phyloP scores from a whole-genome alignment of 768 basidiomycete species.

The Phlegmacium glaucopus region DNA sequence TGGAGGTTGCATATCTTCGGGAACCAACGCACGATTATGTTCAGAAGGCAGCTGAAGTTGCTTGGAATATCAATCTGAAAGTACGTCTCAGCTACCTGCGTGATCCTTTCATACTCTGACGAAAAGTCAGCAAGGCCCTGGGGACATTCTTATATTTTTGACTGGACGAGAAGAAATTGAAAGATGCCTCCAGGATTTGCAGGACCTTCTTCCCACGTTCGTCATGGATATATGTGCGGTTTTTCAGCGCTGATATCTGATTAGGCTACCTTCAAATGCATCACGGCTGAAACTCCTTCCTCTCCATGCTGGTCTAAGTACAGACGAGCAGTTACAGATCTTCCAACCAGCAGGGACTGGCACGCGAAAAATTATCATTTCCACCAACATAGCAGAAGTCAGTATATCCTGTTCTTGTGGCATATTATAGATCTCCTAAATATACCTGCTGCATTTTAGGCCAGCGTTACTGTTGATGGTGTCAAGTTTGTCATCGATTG shows the following conservation, averaged over 20 bases:
- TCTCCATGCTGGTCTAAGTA: constrained; percentile 85
- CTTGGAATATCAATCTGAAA: constrained; percentile 79
- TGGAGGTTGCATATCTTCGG: constrained; percentile 85
- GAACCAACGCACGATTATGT: constrained; percentile 81
- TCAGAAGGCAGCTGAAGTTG: constrained; percentile 73
- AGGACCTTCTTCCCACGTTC: constrained; percentile 71
- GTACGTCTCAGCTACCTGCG: constrained; percentile 34
- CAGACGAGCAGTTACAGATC: constrained; percentile 82
- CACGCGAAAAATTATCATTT: constrained; percentile 83
- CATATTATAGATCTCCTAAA: background rate
- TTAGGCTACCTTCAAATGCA: constrained; percentile 51
- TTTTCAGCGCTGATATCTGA: background rate
- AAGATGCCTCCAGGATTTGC: constrained; percentile 72
- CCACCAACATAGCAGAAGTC: constrained; percentile 96
- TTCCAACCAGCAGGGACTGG: constrained; percentile 78
- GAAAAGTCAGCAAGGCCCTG: constrained; percentile 60
- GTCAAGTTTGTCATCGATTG: constrained; percentile 92
- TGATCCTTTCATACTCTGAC: constrained; percentile 1
- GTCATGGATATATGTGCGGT: background rate
- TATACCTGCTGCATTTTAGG: constrained; percentile 40
- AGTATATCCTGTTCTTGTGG: constrained; percentile 3
- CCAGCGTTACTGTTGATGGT: constrained; percentile 95
- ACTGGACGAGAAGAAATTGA: constrained; percentile 98
- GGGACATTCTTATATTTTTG: constrained; percentile 92
- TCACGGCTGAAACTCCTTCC: constrained; percentile 65